Percentiles rank a stretch among this genome's conserved stretches.
Evolutionary conservation across 2,329 filamentous ascomycete genomes (phyloP).

Genomic region (Neurospora sp.): DNA sequence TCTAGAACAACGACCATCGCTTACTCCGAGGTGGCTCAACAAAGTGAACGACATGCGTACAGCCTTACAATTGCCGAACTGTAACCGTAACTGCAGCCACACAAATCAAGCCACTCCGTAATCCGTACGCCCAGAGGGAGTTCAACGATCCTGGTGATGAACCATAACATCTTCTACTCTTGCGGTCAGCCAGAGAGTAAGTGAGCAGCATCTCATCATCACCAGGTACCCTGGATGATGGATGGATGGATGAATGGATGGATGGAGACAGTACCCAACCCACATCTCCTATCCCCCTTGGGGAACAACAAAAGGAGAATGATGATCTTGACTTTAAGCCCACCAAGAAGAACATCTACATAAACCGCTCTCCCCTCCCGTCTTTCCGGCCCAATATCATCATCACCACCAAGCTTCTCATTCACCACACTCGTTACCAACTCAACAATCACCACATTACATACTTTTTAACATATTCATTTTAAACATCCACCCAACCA

Average conservation of each 20-base stretch:
- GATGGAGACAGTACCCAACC: background rate
- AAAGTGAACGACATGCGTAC: background rate
- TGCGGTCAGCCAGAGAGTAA: background rate
- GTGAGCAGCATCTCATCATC: background rate
- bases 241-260: background rate
- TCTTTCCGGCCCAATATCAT: background rate
- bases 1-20: background rate
- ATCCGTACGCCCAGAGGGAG: background rate
- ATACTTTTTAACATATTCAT: background rate
- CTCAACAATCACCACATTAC: background rate
- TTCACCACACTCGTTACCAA: background rate
- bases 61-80: background rate
- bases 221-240: background rate
- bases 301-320: background rate
- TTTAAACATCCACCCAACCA: background rate
- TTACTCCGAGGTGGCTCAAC: background rate
- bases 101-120: background rate
- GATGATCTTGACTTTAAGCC: background rate
- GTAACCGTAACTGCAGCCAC: background rate
- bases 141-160: background rate
- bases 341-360: background rate
- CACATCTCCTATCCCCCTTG: background rate
- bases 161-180: background rate
- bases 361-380: background rate
- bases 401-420: background rate